Percentiles rank a stretch among this genome's conserved stretches.
These are phyloP conservation scores for Solanum rostratum DNA, from an alignment of 257 asterid genomes.

Conservation along the genomic window DNA sequence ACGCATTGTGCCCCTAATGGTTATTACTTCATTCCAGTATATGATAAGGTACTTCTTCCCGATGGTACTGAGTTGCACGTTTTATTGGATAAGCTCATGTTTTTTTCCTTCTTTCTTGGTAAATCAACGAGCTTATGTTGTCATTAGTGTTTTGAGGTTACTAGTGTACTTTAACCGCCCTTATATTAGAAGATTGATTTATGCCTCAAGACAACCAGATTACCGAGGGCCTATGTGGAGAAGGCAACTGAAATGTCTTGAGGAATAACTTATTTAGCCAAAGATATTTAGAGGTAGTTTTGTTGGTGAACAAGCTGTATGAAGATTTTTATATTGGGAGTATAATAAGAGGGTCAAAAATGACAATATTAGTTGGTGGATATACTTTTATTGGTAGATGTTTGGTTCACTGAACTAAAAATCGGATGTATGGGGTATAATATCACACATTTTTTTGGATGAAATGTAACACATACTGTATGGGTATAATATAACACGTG, in stretches of 20 bases:
- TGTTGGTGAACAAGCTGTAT: neutral
- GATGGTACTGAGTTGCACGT: neutral
- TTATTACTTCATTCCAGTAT: constrained; percentile 94
- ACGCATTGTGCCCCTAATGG: constrained; percentile 99
- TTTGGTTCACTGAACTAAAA: neutral
- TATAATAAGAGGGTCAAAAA: neutral
- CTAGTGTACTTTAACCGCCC: neutral
- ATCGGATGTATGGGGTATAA: neutral
- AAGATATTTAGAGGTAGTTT: neutral
- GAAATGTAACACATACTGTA: neutral
- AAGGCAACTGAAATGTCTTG: neutral
- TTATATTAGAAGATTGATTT: neutral
- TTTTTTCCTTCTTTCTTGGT: neutral
- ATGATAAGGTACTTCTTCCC: constrained; percentile 59
- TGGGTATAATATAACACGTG: neutral
- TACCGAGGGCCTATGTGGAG: neutral
- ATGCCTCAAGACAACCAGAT: neutral
- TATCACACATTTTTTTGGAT: neutral
- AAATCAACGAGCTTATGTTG: neutral
- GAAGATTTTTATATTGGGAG: neutral
- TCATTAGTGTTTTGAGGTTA: neutral
- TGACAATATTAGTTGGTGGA: neutral
- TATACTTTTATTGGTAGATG: neutral
- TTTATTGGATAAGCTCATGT: neutral
- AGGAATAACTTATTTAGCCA: neutral